A percentile compares a stretch with the other conserved stretches of the same genome.
phyloP scores from a whole-genome alignment of 805 yeast genomes.

The Spathaspora passalidarum region DNA sequence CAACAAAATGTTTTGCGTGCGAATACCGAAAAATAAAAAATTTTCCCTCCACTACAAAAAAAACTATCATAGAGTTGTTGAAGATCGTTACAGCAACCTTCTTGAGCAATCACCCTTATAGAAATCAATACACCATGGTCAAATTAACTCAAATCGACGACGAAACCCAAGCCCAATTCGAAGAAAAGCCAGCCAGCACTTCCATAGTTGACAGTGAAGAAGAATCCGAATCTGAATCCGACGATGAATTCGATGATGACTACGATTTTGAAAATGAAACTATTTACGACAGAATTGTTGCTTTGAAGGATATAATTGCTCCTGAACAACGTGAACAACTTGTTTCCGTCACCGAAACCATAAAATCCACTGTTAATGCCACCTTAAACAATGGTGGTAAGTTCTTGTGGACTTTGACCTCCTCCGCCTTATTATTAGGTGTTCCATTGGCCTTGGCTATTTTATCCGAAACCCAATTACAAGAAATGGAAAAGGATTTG shows the following conservation, averaged over 20 bases:
- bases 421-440: conserved; percentile 82
- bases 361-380: conserved; percentile 30
- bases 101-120: neutral
- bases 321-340: conserved; percentile 70
- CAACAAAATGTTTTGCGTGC: neutral
- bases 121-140: conserved; percentile 48
- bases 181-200: conserved; percentile 22
- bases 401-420: conserved; percentile 79
- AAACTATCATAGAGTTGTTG: neutral
- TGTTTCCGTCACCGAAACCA: conserved; percentile 30
- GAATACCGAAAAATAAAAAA: neutral
- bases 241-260: conserved; percentile 62
- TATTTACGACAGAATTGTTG: conserved; percentile 79
- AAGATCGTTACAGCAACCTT: neutral
- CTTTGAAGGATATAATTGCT: conserved; percentile 87
- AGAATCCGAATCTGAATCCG: conserved; percentile 39
- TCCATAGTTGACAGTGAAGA: conserved; percentile 19
- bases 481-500: conserved; percentile 92
- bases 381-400: conserved; percentile 65
- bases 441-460: conserved; percentile 90
- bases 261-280: conserved; percentile 80
- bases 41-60: neutral
- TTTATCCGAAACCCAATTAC: conserved; percentile 87
- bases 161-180: conserved; percentile 40
- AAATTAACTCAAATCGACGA: conserved; percentile 72